phyloP scores from a whole-genome alignment of 2,329 filamentous ascomycete species.

The Venturia aucupariae region DNA sequence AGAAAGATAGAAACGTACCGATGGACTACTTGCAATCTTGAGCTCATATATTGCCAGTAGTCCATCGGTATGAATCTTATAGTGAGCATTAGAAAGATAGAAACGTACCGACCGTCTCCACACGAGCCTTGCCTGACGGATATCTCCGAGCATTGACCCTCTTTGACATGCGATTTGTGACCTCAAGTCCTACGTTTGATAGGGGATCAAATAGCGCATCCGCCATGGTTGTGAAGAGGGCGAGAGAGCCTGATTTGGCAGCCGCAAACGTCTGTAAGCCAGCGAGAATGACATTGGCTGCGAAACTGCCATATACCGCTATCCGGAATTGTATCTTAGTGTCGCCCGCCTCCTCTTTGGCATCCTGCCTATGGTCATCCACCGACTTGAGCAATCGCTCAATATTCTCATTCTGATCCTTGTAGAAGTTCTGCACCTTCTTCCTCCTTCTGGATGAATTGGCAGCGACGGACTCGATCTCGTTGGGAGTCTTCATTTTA shows the following conservation, averaged over 20 bases:
- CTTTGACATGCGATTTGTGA: slow-evolving; percentile 80
- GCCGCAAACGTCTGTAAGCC: slow-evolving; percentile 83
- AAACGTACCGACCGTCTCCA: slow-evolving; percentile 72
- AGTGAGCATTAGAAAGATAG: too few species aligned
- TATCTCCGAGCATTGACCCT: slow-evolving; percentile 79
- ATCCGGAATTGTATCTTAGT: slow-evolving; percentile 71
- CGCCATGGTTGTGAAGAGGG: slow-evolving; percentile 94
- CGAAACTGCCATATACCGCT: slow-evolving; percentile 59
- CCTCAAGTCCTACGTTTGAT: slow-evolving; percentile 77
- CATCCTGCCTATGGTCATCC: slow-evolving; percentile 77
- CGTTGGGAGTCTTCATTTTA: slow-evolving; percentile 65
- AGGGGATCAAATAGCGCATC: slow-evolving; percentile 90
- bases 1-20: too few species aligned
- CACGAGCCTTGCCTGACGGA: slow-evolving; percentile 83
- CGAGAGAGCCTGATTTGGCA: slow-evolving; percentile 77
- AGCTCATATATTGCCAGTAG: too few species aligned
- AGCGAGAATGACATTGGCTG: slow-evolving; percentile 71
- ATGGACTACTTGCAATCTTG: too few species aligned
- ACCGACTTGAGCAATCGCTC: slow-evolving; percentile 85
- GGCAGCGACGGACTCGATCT: slow-evolving; percentile 68
- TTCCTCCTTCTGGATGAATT: slow-evolving; percentile 71
- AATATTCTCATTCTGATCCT: slow-evolving; percentile 86
- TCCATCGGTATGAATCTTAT: too few species aligned
- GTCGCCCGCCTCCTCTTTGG: slow-evolving; percentile 68
- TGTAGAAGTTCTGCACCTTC: slow-evolving; percentile 73